A percentile compares a stretch with the other conserved stretches of the same genome.
Evolutionary conservation across 1,139 yeast genomes (phyloP).

Genomic region (Suzukiozyma palmioleophila): DNA sequence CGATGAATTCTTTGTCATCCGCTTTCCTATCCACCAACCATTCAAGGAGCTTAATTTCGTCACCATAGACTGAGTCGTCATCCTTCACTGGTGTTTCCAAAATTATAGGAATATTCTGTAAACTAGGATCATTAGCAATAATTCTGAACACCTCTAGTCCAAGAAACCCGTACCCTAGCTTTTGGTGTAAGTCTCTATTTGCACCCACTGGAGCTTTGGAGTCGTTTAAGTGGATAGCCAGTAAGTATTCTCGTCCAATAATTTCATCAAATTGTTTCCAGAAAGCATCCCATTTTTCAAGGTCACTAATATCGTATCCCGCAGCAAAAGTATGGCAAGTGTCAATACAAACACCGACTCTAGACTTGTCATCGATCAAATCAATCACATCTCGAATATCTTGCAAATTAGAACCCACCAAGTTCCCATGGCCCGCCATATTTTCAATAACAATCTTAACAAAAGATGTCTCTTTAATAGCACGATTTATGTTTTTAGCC

Average conservation of each 20-base stretch:
- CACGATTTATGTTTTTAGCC: constrained; percentile 76
- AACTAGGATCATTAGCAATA: constrained; percentile 62
- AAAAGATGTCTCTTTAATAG: constrained; percentile 64
- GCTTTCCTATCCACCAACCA: constrained; percentile 56
- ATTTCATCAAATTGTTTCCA: constrained; percentile 70
- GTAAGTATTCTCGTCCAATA: constrained; percentile 70
- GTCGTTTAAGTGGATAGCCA: constrained; percentile 86
- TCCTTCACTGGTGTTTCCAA: constrained; percentile 81
- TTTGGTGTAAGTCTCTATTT: constrained; percentile 87
- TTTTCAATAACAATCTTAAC: constrained; percentile 91
- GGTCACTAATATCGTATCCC: constrained; percentile 75
- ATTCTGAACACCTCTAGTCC: constrained; percentile 81
- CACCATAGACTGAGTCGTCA: constrained; percentile 63
- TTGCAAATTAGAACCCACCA: constrained; percentile 77
- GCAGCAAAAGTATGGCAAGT: constrained; percentile 97
- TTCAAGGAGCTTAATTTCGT: constrained; percentile 73
- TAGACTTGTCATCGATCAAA: constrained; percentile 65
- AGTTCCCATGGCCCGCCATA: constrained; percentile 96
- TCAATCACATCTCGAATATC: constrained; percentile 76
- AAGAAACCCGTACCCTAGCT: constrained; percentile 81
- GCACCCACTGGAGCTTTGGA: constrained; percentile 93
- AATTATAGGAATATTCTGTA: constrained; percentile 71
- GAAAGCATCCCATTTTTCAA: constrained; percentile 54
- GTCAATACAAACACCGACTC: constrained; percentile 93
- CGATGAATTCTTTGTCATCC: constrained; percentile 54